These are phyloP conservation scores for Cladophialophora exuberans DNA, from an alignment of 2,329 filamentous ascomycete species.

Conservation along the genomic window DNA sequence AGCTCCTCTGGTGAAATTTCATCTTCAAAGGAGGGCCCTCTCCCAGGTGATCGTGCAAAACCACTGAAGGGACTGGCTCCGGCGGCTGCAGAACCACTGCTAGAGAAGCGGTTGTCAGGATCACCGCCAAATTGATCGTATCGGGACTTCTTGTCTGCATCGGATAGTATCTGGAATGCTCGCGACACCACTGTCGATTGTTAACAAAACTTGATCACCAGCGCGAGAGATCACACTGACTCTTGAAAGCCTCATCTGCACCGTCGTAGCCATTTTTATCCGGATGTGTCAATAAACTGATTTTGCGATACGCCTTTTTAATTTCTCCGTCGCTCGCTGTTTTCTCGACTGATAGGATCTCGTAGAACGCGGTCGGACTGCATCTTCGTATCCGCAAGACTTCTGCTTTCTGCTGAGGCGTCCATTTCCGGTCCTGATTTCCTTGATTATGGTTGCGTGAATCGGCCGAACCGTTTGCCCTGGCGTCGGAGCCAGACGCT, in stretches of 20 bases:
- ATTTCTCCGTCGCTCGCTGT: constrained; percentile 78
- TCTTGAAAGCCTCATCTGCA: constrained; percentile 97
- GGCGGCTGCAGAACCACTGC: constrained; percentile 51
- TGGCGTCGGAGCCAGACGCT: constrained; percentile 50
- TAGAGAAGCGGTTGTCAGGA: constrained; percentile 81
- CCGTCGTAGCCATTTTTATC: constrained; percentile 98
- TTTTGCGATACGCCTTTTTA: constrained; percentile 96
- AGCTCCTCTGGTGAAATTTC: constrained; percentile 96
- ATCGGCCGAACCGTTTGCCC: constrained; percentile 45
- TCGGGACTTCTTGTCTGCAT: constrained; percentile 87
- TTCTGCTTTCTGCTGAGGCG: constrained; percentile 85
- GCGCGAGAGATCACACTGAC: constrained; percentile 46
- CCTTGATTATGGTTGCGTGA: constrained; percentile 54
- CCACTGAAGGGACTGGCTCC: constrained; percentile 51
- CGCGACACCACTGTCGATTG: constrained; percentile 73
- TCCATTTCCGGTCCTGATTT: constrained; percentile 66
- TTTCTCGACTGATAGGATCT: constrained; percentile 78
- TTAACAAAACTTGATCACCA: constrained; percentile 9
- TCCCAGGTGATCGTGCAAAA: constrained; percentile 50
- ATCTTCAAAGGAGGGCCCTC: constrained; percentile 73
- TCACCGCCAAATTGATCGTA: constrained; percentile 90
- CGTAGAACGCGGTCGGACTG: constrained; percentile 86
- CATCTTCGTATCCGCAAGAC: constrained; percentile 88
- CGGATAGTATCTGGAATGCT: constrained; percentile 90
- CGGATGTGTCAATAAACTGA: constrained; percentile 91